Base-by-base conservation (phyloP, 1,284 basidiomycete genomes). In the Inonotus obliquus region DNA sequence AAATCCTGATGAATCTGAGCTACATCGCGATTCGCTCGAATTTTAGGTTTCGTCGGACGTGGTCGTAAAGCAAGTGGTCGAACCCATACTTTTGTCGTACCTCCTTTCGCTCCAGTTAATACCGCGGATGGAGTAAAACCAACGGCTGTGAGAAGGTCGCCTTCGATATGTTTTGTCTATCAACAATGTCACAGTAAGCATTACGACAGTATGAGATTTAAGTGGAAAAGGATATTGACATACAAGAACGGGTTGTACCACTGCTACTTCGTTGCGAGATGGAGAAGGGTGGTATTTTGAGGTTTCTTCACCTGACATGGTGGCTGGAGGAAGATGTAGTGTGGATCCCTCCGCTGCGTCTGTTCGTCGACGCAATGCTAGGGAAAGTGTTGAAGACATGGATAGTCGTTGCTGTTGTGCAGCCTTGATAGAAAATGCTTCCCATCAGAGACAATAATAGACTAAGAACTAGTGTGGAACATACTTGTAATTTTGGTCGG, bases 161-260 rank as follows among this genome's bases (percentile, higher is more conserved):
- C 79, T 61, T 94, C 92, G 32, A 93, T 77, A 39, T 86, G 80
- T 70, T 94, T 93, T 9, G 91, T 81, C 91, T 93, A 68, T 27
- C 54, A n/a, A n/a, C n/a, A n/a, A n/a, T n/a, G 14, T 52, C 14
- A 23, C 56, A 44, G 57, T 67, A 47, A 17, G 27, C 32, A 32
- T 19, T 27, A 37, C 57, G 47, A 59, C 27, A 49, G 39, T 25
- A 63, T 23, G 56, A 56, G 62, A 41, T 35, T 35, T 21, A 32
- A 61, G 48, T 66, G 17, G 69, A 62, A 0, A 72, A 69, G 5
- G 79, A 69, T 61, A 0, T 71, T 69, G 4, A 80, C 89, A 67
- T 70, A 94, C 92, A 67, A 96, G 77, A 39, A 96, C 92, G 27
- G 95, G 95, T 70, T 97, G 95, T 2, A 97, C 85, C 29, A 93